phyloP scores from a whole-genome alignment of 257 asterid genomes.

The Salvia miltiorrhiza region DNA sequence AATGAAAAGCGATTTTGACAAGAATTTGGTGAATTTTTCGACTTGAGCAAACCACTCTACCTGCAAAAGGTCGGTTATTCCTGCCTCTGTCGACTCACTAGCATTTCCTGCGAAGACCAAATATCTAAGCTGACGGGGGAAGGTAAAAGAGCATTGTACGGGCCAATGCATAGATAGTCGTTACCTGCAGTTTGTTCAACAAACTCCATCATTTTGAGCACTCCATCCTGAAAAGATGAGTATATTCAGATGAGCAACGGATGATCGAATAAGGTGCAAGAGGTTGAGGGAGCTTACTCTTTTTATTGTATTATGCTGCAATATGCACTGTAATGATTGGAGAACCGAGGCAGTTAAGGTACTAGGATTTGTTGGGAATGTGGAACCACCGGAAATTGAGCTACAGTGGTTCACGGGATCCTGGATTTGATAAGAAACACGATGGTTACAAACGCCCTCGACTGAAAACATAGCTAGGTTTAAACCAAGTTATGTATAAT shows the following conservation, averaged over 20 bases:
- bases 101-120: conserved; percentile 48
- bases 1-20: background rate
- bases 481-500: background rate
- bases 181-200: conserved; percentile 84
- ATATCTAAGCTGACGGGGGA: background rate
- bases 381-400: conserved; percentile 43
- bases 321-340: conserved; percentile 67
- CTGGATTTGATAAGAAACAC: conserved; percentile 39
- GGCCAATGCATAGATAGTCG: conserved; percentile 4
- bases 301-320: conserved; percentile 78
- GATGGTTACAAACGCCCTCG: conserved; percentile 37
- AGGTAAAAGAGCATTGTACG: background rate
- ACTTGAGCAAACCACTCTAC: conserved; percentile 27
- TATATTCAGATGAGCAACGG: conserved; percentile 31
- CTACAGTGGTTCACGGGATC: conserved; percentile 43
- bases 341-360: conserved; percentile 57
- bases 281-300: conserved; percentile 51
- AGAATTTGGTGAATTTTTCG: background rate
- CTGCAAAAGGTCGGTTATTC: conserved; percentile 60
- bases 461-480: conserved; percentile 29
- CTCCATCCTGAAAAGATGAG: conserved; percentile 65
- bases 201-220: conserved; percentile 67
- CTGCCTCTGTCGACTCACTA: conserved; percentile 49
- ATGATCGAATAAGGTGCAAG: conserved; percentile 1
- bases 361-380: conserved; percentile 41